Percentiles rank a stretch among this genome's conserved stretches.
Conservation (phyloP, 2,329 filamentous ascomycete species). For the Diaporthe citri region DNA sequence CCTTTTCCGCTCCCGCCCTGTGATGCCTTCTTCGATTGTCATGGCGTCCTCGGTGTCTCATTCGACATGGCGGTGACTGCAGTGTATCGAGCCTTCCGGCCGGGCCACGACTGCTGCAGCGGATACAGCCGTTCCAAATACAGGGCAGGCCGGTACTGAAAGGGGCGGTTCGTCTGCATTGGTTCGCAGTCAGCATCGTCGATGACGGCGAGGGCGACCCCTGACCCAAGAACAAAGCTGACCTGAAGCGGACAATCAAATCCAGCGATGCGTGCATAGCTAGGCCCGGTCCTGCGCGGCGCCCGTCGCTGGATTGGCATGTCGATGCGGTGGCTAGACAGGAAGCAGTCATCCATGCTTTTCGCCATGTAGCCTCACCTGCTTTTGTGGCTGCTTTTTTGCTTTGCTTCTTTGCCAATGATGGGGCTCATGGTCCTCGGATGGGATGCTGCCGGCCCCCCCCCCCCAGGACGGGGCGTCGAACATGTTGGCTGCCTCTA, state of each 20-base stretch:
- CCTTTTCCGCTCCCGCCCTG: conserved; percentile 8
- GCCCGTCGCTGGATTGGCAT: conserved; percentile 23
- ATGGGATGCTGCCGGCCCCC: conserved; percentile 2
- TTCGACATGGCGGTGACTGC: conserved; percentile 33
- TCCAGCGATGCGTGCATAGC: conserved; percentile 27
- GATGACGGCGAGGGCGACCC: not conserved
- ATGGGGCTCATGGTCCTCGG: conserved; percentile 7
- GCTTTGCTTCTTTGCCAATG: conserved; percentile 12
- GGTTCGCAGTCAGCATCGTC: conserved; percentile 26
- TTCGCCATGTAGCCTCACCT: conserved; percentile 23
- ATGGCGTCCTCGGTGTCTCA: conserved; percentile 23
- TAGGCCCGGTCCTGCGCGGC: not conserved
- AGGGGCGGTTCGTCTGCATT: not conserved
- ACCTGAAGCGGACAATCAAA: conserved; percentile 9
- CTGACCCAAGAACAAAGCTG: conserved; percentile 22
- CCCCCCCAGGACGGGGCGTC: conserved; percentile 2
- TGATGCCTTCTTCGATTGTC: conserved; percentile 9
- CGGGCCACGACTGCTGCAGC: conserved; percentile 24
- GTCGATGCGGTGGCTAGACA: conserved; percentile 25
- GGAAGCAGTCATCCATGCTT: conserved; percentile 29
- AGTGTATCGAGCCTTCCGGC: conserved; percentile 14
- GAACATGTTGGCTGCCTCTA: conserved; percentile 3
- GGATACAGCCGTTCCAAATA: conserved; percentile 1
- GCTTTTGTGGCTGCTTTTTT: conserved; percentile 13
- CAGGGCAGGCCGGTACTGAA: conserved; percentile 4